Conservation (phyloP, 2,329 filamentous ascomycete genomes). For the Thelonectria discophora region DNA sequence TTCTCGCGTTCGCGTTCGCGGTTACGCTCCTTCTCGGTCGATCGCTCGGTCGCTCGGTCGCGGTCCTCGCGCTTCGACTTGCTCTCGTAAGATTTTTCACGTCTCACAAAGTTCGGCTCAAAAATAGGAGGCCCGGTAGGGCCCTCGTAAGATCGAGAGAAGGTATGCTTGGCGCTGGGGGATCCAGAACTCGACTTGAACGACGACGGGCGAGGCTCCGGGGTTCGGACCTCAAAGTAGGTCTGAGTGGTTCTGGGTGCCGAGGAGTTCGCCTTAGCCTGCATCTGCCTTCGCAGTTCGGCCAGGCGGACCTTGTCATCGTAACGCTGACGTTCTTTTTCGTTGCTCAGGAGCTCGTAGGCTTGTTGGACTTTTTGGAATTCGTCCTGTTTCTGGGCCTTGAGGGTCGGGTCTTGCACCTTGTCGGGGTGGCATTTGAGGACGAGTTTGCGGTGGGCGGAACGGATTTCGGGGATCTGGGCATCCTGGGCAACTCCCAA, state of each 20-base stretch:
- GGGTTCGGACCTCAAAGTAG: conserved; percentile 58
- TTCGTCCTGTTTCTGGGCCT: conserved; percentile 81
- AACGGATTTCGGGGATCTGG: conserved; percentile 75
- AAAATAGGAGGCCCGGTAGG: conserved; percentile 50
- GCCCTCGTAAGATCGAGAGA: conserved; percentile 39
- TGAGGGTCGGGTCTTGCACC: conserved; percentile 79
- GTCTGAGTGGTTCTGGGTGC: conserved; percentile 53
- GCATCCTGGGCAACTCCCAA: conserved; percentile 80
- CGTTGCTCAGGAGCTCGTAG: conserved; percentile 88
- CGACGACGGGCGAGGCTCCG: conserved; percentile 57
- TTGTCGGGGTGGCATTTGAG: conserved; percentile 94
- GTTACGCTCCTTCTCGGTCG: conserved; percentile 34
- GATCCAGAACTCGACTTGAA: conserved; percentile 50
- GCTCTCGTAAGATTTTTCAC: conserved; percentile 58
- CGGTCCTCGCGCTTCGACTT: conserved; percentile 53
- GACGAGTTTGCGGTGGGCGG: conserved; percentile 84
- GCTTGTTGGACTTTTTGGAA: conserved; percentile 94
- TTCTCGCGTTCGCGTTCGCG: conserved; percentile 37
- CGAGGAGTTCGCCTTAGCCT: conserved; percentile 55
- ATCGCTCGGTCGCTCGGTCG: conserved; percentile 28
- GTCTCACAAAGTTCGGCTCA: conserved; percentile 57
- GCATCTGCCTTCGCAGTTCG: conserved; percentile 67
- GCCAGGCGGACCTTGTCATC: conserved; percentile 77
- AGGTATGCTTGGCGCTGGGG: conserved; percentile 40
- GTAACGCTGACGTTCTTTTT: conserved; percentile 75